These are phyloP conservation scores for Andrographis paniculata DNA, from an alignment of 305 asterid genomes.

Conservation along the genomic window DNA sequence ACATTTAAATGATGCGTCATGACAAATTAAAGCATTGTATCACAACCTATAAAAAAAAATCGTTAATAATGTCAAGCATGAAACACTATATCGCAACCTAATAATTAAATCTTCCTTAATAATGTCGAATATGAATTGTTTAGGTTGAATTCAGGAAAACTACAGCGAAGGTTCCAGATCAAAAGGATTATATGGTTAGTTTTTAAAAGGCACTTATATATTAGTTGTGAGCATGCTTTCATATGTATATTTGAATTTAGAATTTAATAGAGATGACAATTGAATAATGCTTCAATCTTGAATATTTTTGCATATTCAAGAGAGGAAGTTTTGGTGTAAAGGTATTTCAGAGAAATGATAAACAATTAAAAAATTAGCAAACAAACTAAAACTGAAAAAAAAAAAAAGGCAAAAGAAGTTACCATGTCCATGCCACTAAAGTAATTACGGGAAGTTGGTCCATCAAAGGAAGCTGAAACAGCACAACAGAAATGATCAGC, in stretches of 20 bases:
- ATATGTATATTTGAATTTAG: not conserved
- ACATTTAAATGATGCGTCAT: too few relatives aligned
- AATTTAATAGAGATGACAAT: not conserved
- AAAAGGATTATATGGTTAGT: not conserved
- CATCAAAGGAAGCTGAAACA: slow-evolving; percentile 49
- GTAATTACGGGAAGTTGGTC: slow-evolving; percentile 32
- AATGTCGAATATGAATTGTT: too few relatives aligned
- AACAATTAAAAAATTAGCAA: too few relatives aligned
- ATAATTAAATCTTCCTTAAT: too few relatives aligned
- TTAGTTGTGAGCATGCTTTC: not conserved
- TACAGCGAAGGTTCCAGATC: slow-evolving; percentile 5
- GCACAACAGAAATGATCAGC: slow-evolving; percentile 21
- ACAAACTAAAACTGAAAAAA: not conserved
- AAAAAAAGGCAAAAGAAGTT: slow-evolving; percentile 12
- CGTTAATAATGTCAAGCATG: too few relatives aligned
- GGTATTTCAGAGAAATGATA: not conserved
- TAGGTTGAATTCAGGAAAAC: not conserved
- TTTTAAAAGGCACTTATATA: too few relatives aligned
- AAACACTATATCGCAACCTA: too few relatives aligned
- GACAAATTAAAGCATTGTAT: too few relatives aligned
- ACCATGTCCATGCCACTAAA: slow-evolving; percentile 47
- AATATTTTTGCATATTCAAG: not conserved
- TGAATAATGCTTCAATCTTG: not conserved
- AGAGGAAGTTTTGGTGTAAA: not conserved
- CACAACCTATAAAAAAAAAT: too few relatives aligned